A percentile compares a stretch with the other conserved stretches of the same genome.
Evolutionary conservation across 129 eudicot genomes (phyloP).

Genomic region (Lonicera japonica): DNA sequence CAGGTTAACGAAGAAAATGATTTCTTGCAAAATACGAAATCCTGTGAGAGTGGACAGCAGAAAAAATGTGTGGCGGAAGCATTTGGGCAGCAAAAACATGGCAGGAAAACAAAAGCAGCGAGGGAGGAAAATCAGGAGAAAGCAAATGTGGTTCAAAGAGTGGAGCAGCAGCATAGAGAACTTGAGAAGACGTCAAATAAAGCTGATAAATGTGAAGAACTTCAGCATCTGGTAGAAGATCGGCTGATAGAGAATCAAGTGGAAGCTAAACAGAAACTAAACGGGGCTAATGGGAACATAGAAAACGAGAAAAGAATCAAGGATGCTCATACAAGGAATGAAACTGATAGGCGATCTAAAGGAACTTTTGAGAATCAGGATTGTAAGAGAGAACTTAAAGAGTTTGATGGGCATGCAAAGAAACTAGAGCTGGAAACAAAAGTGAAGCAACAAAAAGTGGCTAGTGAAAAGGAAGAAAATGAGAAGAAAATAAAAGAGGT

Average conservation of each 20-base stretch:
- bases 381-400: constrained; percentile 28
- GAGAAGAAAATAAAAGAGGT: constrained; percentile 20
- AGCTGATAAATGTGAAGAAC: constrained; percentile 29
- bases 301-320: constrained; percentile 21
- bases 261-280: constrained; percentile 12
- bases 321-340: constrained; percentile 24
- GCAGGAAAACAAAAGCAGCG: constrained; percentile 11
- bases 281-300: constrained; percentile 12
- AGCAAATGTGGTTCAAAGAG: constrained; percentile 16
- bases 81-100: constrained; percentile 25
- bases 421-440: constrained; percentile 20
- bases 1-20: constrained; percentile 11
- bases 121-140: constrained; percentile 17
- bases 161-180: constrained; percentile 21
- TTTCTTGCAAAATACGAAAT: constrained; percentile 11
- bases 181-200: constrained; percentile 21
- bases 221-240: constrained; percentile 33
- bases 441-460: constrained; percentile 32
- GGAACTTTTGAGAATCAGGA: constrained; percentile 26
- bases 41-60: constrained; percentile 9
- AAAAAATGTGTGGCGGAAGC: constrained; percentile 14
- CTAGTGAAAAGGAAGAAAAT: constrained; percentile 18
- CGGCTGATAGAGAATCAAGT: constrained; percentile 37
- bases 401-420: constrained; percentile 25
- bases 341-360: constrained; percentile 20